Evolutionary conservation across 257 asterid species (phyloP), one percentile per base, ranked within the genome.

Genomic region (Rubia yunnanensis): DNA sequence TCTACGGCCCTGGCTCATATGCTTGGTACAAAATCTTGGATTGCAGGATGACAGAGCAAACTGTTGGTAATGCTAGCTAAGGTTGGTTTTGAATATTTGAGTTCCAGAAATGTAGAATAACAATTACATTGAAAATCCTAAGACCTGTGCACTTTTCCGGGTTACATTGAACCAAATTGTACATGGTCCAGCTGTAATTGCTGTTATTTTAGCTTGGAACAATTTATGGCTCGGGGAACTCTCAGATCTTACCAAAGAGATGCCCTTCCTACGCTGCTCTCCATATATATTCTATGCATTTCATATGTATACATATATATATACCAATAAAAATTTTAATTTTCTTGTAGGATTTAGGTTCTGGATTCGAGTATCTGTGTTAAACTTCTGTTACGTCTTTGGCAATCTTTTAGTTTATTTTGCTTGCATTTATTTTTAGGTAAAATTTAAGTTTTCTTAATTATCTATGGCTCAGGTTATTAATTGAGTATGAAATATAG

Each of bases 341-440:
- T 65, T 20, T 64, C 57, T 34, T 79, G 58, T 95, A 92, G 99
- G 99, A 22, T 88, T 89, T 79, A 81, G 86, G 74, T 92, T 92
- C 90, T 92, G 99, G 97, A 79, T 92, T 70, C 97, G 96, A 58
- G 97, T 92, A 76, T 86, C 95, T 79, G 67, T 92, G 71, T 68
- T 92, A 83, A 92, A 92, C 66, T 92, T 92, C 72, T 81, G 99
- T 97, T 89, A 84, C 50, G 94, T 73, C 58, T 63, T 32, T 58
- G 66, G 22, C 69, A 30, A 28, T 48, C 36, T 58, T 34, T 41
- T 1, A 23, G 15, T 34, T 48, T 53, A 49, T 39, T 39, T 60
- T 14, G 14, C 1, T 46, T 31, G 36, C 31, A 22, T 68, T 32
- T 18, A 35, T 23, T 31, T 70, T 59, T 69, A 11, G 22, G 27